Base-by-base conservation (phyloP, 352 stramenopile species). In the Globisporangium polare region DNA sequence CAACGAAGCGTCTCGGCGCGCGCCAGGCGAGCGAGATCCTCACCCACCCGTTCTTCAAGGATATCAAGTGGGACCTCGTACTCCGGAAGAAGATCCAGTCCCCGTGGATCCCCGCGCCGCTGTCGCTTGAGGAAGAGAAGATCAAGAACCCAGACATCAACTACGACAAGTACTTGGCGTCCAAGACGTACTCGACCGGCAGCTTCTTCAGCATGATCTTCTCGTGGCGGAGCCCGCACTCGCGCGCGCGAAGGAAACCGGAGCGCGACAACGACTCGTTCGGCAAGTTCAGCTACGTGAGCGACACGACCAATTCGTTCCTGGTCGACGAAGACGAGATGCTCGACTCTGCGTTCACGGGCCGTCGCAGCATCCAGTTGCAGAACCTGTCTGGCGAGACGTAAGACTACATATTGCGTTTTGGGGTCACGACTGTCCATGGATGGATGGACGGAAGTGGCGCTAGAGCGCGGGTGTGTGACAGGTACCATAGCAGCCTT, bases 291-390 rank as follows among this genome's bases (percentile, higher is more conserved):
- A 94, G 86, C 69, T 94, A 93, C 71, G 84, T 94, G 60, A 93
- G 86, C 65, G 86, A 94, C 69, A 92, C 83, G 58, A 92, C 83
- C 29, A 92, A 91, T 63, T 94, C 86, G 62, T 94, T 94, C 70
- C 70, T 94, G 12, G 86, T 94, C 63, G 86, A 94, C 67, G 86
- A 94, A 77, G 86, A 94, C 64, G 86, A 94, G 62, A 94, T 94
- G 82, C 78, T 94, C 31, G 86, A 94, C 50, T 76, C 86, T 18
- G 86, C 86, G 22, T 94, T 94, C 65, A 90, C 83, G 13, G 86
- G 86, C 8, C 76, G 86, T 10, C 82, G 83, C 59, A 93, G 83
- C 64, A 75, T 94, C 50, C 86, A 94, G 70, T 53, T 94, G 63
- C 83, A 94, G 67, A 84, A 77, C n/a, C 70, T 94, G 51, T 77